These are phyloP conservation scores for Cardiospermum halicacabum DNA, from an alignment of 345 rosid species.

Conservation along the genomic window DNA sequence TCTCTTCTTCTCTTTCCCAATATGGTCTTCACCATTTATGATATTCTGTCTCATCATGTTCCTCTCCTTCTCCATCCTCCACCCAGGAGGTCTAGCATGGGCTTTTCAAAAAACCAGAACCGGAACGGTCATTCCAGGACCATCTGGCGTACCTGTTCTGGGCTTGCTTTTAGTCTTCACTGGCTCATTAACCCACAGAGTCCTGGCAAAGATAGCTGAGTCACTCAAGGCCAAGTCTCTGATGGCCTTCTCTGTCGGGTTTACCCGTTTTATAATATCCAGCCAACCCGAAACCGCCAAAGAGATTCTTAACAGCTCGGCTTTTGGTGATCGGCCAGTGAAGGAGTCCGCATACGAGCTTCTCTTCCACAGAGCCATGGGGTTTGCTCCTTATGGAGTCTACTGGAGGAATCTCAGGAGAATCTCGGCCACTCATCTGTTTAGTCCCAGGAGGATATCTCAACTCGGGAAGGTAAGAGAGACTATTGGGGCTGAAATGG, in stretches of 20 bases:
- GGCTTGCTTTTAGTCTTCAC: conserved; percentile 46
- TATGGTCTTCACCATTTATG: no score
- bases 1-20: no score
- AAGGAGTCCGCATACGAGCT: conserved; percentile 89
- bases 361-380: conserved; percentile 78
- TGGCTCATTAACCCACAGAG: conserved; percentile 48
- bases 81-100: conserved; percentile 83
- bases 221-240: conserved; percentile 33
- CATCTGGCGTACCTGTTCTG: conserved; percentile 51
- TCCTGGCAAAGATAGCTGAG: conserved; percentile 38
- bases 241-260: conserved; percentile 84
- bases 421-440: conserved; percentile 70
- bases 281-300: conserved; percentile 71
- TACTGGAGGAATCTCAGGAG: conserved; percentile 89
- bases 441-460: conserved; percentile 61
- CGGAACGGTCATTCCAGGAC: conserved; percentile 48
- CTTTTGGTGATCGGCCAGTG: conserved; percentile 77
- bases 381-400: conserved; percentile 77
- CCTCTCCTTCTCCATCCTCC: no score
- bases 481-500: conserved; percentile 48
- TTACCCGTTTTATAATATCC: conserved; percentile 61
- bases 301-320: conserved; percentile 68
- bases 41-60: no score
- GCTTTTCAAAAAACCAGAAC: conserved; percentile 27
- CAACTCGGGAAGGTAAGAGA: conserved; percentile 40